Percentiles rank a stretch among this genome's conserved stretches.
These are phyloP conservation scores for Eucalyptus brandiana DNA, from an alignment of 345 rosid species.

Conservation along the genomic window DNA sequence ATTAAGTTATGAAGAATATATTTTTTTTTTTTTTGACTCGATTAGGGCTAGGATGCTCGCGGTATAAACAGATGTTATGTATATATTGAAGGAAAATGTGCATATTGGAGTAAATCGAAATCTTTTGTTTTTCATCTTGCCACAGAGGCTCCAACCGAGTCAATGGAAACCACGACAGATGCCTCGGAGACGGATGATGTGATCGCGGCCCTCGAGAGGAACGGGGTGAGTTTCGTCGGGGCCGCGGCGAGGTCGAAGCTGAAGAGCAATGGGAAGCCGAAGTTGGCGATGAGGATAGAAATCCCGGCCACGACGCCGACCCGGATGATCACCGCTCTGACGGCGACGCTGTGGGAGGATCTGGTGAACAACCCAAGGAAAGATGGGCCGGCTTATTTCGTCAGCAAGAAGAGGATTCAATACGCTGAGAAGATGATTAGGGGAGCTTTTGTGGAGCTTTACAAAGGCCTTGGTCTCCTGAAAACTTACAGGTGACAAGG, in stretches of 20 bases:
- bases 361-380: slow-evolving; percentile 61
- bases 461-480: slow-evolving; percentile 69
- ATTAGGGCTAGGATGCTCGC: background rate
- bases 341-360: slow-evolving; percentile 80
- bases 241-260: slow-evolving; percentile 47
- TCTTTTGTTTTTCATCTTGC: background rate
- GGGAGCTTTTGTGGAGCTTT: slow-evolving; percentile 88
- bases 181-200: slow-evolving; percentile 43
- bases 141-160: slow-evolving; percentile 26
- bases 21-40: background rate
- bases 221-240: slow-evolving; percentile 66
- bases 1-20: background rate
- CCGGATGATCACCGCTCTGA: slow-evolving; percentile 52
- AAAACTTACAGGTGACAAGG: slow-evolving; percentile 74
- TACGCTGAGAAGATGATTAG: slow-evolving; percentile 86
- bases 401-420: slow-evolving; percentile 67
- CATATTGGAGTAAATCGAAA: background rate
- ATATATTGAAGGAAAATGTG: background rate
- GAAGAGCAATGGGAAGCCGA: slow-evolving; percentile 54
- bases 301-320: slow-evolving; percentile 54
- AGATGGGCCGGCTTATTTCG: slow-evolving; percentile 40
- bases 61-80: background rate
- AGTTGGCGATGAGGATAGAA: slow-evolving; percentile 65
- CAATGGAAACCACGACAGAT: background rate
- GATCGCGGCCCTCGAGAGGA: slow-evolving; percentile 58